Conservation (phyloP, 1,284 basidiomycete genomes). For the Pyrrhoderma noxium region DNA sequence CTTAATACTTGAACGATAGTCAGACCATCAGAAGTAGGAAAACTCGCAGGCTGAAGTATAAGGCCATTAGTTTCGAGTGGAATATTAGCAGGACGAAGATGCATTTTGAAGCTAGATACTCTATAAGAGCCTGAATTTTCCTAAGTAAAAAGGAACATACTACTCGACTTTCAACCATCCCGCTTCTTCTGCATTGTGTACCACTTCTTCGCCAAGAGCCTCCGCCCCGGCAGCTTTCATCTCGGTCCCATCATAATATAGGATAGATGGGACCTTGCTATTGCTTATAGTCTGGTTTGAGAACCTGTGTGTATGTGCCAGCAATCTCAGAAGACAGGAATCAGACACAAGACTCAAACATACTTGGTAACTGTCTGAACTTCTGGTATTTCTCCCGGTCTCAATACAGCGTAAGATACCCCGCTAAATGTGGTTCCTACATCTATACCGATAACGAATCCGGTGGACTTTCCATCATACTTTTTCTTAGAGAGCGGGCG, state of each 20-base stretch:
- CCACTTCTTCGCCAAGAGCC: conserved; percentile 48
- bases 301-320: conserved; percentile 38
- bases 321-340: background rate
- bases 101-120: conserved; percentile 63
- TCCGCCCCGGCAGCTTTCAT: conserved; percentile 68
- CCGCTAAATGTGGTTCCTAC: conserved; percentile 17
- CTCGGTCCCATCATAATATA: conserved; percentile 54
- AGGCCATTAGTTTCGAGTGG: conserved; percentile 73
- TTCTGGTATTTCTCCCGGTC: conserved; percentile 10
- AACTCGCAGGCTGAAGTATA: conserved; percentile 46
- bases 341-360: background rate
- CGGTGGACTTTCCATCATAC: background rate
- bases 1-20: conserved; percentile 65
- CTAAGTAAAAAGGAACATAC: conserved; percentile 33
- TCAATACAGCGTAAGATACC: conserved; percentile 15
- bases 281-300: conserved; percentile 73
- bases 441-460: conserved; percentile 14
- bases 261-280: conserved; percentile 68
- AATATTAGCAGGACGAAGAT: conserved; percentile 65
- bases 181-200: conserved; percentile 61
- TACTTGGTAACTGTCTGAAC: conserved; percentile 12
- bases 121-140: conserved; percentile 8
- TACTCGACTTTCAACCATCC: conserved; percentile 66
- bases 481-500: conserved; percentile 2
- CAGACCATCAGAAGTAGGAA: conserved; percentile 36